Percentiles rank a stretch among this genome's conserved stretches.
Evolutionary conservation across 352 stramenopile species (phyloP).

Genomic region (Saprolegnia diclina): DNA sequence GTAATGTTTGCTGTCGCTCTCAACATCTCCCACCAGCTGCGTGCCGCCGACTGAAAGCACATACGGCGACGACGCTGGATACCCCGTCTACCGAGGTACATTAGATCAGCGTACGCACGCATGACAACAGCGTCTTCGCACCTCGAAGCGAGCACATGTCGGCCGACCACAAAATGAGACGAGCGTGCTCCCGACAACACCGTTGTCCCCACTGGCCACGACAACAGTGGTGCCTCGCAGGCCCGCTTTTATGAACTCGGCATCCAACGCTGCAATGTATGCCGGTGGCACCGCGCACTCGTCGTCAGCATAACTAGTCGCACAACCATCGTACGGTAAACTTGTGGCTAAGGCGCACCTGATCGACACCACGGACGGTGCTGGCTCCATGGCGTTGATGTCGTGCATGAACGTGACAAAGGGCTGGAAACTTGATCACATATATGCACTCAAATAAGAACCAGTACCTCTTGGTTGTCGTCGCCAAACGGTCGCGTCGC

Average conservation of each 20-base stretch:
- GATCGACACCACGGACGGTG: slow-evolving; percentile 62
- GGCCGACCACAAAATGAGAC: slow-evolving; percentile 41
- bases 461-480: slow-evolving; percentile 56
- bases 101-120: background rate
- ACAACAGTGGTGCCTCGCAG: slow-evolving; percentile 58
- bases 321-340: background rate
- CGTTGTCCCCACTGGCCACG: slow-evolving; percentile 59
- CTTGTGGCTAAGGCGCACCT: slow-evolving; percentile 29
- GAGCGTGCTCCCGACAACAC: slow-evolving; percentile 51
- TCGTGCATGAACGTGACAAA: slow-evolving; percentile 69
- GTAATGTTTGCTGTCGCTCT: slow-evolving; percentile 26
- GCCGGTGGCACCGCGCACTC: slow-evolving; percentile 53
- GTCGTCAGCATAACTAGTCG: slow-evolving; percentile 59
- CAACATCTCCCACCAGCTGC: slow-evolving; percentile 31
- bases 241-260: slow-evolving; percentile 69
- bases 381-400: slow-evolving; percentile 56
- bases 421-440: slow-evolving; percentile 31
- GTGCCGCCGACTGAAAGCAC: slow-evolving; percentile 64
- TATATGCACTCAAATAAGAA: background rate
- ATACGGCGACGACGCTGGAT: slow-evolving; percentile 66
- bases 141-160: slow-evolving; percentile 41
- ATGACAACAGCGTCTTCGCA: background rate
- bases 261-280: slow-evolving; percentile 58
- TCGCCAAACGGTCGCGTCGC: slow-evolving; percentile 39
- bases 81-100: slow-evolving; percentile 43